Evolutionary conservation across 345 rosid species (phyloP).

Genomic region (Punica granatum): DNA sequence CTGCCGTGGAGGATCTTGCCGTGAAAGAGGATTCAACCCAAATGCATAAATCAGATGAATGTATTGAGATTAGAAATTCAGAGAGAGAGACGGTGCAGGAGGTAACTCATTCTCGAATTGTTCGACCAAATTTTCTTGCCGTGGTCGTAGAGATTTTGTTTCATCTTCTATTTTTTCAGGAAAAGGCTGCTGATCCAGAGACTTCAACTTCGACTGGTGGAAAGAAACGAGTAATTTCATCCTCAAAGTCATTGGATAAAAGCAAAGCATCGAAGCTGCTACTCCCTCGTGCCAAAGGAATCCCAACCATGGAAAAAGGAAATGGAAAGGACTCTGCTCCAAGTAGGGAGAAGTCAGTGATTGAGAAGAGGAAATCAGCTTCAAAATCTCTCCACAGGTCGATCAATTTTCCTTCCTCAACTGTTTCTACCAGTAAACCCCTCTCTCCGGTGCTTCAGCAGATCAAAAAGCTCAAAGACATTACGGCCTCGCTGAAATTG

Average conservation of each 20-base stretch:
- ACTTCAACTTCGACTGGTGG: constrained; percentile 22
- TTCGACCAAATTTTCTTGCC: neutral
- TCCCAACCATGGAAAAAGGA: constrained; percentile 22
- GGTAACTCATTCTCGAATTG: neutral
- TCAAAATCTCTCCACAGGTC: constrained; percentile 40
- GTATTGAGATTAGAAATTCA: neutral
- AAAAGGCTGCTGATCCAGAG: constrained; percentile 27
- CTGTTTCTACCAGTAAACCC: constrained; percentile 22
- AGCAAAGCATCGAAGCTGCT: constrained; percentile 22
- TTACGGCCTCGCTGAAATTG: constrained; percentile 19
- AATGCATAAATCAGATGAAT: constrained; percentile 15
- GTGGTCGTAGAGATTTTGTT: neutral
- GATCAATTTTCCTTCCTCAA: constrained; percentile 29
- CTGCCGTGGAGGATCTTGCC: constrained; percentile 11
- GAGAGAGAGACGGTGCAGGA: constrained; percentile 18
- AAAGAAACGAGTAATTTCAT: constrained; percentile 29
- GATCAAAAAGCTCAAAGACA: constrained; percentile 5
- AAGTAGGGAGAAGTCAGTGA: constrained; percentile 16
- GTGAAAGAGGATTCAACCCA: constrained; percentile 19
- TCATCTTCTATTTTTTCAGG: constrained; percentile 11
- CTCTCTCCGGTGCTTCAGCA: constrained; percentile 3
- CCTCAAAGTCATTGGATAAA: constrained; percentile 20
- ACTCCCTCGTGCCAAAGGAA: constrained; percentile 21
- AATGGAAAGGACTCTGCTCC: constrained; percentile 17
- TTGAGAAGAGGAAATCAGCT: constrained; percentile 28